A percentile compares a stretch with the other conserved stretches of the same genome.
These are phyloP conservation scores for Fusarium azukiicola DNA, from an alignment of 2,329 filamentous ascomycete genomes.

Conservation along the genomic window DNA sequence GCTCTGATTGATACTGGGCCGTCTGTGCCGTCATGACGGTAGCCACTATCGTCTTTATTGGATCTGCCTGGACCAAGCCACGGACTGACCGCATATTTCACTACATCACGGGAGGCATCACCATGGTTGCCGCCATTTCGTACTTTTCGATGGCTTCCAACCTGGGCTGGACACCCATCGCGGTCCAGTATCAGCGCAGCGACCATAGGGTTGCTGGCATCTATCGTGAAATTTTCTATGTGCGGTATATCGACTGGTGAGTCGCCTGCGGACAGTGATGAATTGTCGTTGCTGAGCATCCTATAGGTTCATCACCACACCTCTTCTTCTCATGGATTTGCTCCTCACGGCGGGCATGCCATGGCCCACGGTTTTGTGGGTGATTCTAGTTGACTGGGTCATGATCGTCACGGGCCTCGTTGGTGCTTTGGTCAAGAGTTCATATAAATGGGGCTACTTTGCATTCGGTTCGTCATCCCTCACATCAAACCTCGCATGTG, in stretches of 20 bases:
- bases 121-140: slow-evolving; percentile 71
- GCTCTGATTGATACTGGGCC: slow-evolving; percentile 82
- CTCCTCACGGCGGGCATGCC: slow-evolving; percentile 79
- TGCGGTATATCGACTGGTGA: slow-evolving; percentile 71
- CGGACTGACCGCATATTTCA: slow-evolving; percentile 75
- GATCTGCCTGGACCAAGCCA: slow-evolving; percentile 73
- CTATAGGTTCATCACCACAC: slow-evolving; percentile 75
- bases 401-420: slow-evolving; percentile 71
- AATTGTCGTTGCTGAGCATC: neutral
- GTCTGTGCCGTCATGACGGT: slow-evolving; percentile 79
- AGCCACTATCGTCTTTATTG: slow-evolving; percentile 75
- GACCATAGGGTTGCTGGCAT: slow-evolving; percentile 67
- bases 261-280: accelerated
- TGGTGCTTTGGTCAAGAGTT: slow-evolving; percentile 68
- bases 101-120: slow-evolving; percentile 72
- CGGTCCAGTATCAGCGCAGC: slow-evolving; percentile 74
- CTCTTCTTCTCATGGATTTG: slow-evolving; percentile 80
- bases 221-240: slow-evolving; percentile 78
- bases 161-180: slow-evolving; percentile 68
- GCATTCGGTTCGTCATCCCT: slow-evolving; percentile 61
- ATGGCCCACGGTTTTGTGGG: slow-evolving; percentile 74
- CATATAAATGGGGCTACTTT: slow-evolving; percentile 79
- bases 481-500: neutral
- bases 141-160: slow-evolving; percentile 76
- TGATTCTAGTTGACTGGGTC: slow-evolving; percentile 70